phyloP scores from a whole-genome alignment of 2,329 filamentous ascomycete genomes.

The Dothidotthia symphoricarpi region DNA sequence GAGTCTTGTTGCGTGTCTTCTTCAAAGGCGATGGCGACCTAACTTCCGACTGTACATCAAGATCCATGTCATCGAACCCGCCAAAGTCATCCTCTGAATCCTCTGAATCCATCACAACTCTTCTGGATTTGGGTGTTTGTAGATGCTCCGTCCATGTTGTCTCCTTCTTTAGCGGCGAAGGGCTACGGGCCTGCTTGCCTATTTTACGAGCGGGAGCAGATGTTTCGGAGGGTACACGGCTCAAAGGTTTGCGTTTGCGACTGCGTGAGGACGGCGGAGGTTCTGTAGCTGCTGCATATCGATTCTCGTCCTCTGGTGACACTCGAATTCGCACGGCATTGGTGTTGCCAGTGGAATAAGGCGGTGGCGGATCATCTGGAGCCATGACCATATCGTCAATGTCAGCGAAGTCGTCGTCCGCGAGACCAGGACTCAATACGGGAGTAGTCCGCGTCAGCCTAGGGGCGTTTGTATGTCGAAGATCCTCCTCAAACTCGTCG shows the following conservation, averaged over 20 bases:
- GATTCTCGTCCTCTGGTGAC: conserved; percentile 17
- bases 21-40: conserved; percentile 11
- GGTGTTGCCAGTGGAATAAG: conserved; percentile 43
- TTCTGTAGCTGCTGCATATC: conserved; percentile 7
- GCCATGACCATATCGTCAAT: conserved; percentile 40
- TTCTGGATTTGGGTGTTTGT: conserved; percentile 16
- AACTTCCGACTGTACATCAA: conserved; percentile 11
- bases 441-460: conserved; percentile 12
- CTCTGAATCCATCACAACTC: conserved; percentile 32
- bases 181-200: conserved; percentile 23
- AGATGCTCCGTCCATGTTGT: conserved; percentile 1
- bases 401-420: conserved; percentile 34
- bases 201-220: conserved; percentile 29
- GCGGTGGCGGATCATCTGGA: conserved; percentile 36
- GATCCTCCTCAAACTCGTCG: conserved; percentile 42
- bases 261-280: conserved; percentile 8
- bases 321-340: too few relatives aligned
- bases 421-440: conserved; percentile 14
- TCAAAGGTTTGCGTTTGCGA: conserved; percentile 35
- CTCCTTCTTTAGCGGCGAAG: conserved; percentile 17
- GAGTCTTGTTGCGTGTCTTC: conserved; percentile 11
- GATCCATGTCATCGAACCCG: conserved; percentile 28
- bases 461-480: conserved; percentile 16
- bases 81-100: conserved; percentile 30
- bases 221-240: conserved; percentile 28